Evolutionary conservation across 805 yeast species (phyloP), one percentile per base, ranked within the genome.

Genomic region (Candida methanosorbosa): DNA sequence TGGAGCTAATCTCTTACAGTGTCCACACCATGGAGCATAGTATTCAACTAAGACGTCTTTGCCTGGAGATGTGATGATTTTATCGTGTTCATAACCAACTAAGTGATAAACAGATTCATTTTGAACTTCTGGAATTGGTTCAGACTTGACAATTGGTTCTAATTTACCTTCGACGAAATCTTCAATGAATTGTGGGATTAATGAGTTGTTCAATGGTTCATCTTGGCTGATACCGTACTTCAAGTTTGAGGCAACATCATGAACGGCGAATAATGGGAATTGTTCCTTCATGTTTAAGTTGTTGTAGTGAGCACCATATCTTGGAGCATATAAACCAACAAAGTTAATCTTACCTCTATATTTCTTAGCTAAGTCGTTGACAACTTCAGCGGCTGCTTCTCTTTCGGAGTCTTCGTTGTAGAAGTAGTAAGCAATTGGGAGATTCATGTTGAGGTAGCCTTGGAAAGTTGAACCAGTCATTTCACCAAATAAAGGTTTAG

Each of bases 21-120:
- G 95, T 31, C 95, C 94, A 68, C 95, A 87, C 96, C 96, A 88
- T 64, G 94, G 94, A 32, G 97, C 97, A 55, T 84, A 88, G 64
- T 88, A 90, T 66, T 85, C 83, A 37, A 90, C 95, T 38, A 88
- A 62, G 25, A 83, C 79, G 55, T 82, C 90, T 64, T 77, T 81
- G 37, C 52, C 38, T 34, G 55, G 52, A 49, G 78, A 78, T 21
- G 59, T 60, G 35, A 85, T 71, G 39, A 85, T 63, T 23, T 70
- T 75, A 33, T 82, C 81, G 62, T 85, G 92, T 53, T 78, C 85
- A 63, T 77, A 72, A 47, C 86, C 95, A 41, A 90, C 97, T 47
- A 90, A 70, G 52, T 75, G 80, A 56, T 68, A 66, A 35, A 81
- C 75, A 34, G 67, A 68, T 33, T 74, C 70, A 50, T 80, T 82